Evolutionary conservation across 768 basidiomycete genomes (phyloP).

Genomic region (Aureoboletus auriporus): DNA sequence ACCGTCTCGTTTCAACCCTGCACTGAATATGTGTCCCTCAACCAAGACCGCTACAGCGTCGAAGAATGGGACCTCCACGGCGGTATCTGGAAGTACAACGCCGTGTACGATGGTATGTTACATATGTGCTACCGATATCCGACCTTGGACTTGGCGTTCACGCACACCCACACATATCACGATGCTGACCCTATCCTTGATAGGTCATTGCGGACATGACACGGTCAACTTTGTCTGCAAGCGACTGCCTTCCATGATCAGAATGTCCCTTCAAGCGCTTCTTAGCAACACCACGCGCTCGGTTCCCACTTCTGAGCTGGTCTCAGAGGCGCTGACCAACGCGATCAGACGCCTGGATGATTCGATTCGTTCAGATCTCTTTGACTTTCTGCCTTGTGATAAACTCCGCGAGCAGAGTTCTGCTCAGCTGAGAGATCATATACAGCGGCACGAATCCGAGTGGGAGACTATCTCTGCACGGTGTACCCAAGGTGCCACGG

Average conservation of each 20-base stretch:
- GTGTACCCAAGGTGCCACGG: conserved; percentile 32
- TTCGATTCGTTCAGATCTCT: conserved; percentile 40
- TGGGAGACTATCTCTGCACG: conserved; percentile 34
- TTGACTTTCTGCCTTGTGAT: conserved; percentile 39
- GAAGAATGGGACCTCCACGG: conserved; percentile 40
- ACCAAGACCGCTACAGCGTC: conserved; percentile 39
- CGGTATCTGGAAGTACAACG: conserved; percentile 42
- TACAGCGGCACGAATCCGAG: conserved; percentile 33
- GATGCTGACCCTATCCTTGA: conserved; percentile 8
- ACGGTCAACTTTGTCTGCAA: conserved; percentile 43
- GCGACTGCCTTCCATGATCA: conserved; percentile 39
- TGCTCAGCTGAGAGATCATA: conserved; percentile 36
- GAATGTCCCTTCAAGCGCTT: conserved; percentile 34
- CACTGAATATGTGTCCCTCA: conserved; percentile 29
- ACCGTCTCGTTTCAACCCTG: conserved; percentile 44
- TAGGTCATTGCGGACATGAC: conserved; percentile 47
- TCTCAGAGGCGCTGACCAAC: conserved; percentile 37
- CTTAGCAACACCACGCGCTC: conserved; percentile 23
- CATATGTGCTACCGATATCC: not conserved
- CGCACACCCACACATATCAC: too few relatives aligned
- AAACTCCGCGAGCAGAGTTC: conserved; percentile 34
- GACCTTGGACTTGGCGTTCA: too few relatives aligned
- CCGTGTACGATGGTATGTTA: conserved; percentile 41
- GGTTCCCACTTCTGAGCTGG: conserved; percentile 26
- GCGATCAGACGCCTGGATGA: conserved; percentile 40